Conservation (phyloP, 2,329 filamentous ascomycete species). For the Penicillium sp. region DNA sequence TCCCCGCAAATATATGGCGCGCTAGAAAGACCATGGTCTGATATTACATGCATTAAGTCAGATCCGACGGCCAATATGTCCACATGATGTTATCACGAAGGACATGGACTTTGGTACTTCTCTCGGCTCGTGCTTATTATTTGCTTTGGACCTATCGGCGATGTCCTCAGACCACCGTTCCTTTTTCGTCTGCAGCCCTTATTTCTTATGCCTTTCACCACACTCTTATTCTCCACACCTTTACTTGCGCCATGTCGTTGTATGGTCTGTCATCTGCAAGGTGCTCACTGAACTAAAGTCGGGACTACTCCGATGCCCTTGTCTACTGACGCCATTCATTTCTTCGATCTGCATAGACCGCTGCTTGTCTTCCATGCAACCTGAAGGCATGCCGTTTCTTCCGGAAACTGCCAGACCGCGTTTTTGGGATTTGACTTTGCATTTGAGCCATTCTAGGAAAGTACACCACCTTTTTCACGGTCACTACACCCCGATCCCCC, state of each 20-base stretch:
- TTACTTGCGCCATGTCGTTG: constrained; percentile 20
- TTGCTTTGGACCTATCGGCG: background rate
- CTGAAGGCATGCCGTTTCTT: background rate
- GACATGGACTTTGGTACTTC: constrained; percentile 5
- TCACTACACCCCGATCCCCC: background rate
- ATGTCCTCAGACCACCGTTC: background rate
- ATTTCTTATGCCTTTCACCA: background rate
- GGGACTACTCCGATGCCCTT: background rate
- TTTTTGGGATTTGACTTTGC: constrained; percentile 3
- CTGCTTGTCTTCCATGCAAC: constrained; percentile 22
- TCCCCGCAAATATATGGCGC: constrained; percentile 12
- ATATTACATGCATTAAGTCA: constrained; percentile 1
- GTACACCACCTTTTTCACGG: background rate
- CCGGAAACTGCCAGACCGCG: constrained; percentile 7
- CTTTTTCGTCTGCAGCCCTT: background rate
- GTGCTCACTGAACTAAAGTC: background rate
- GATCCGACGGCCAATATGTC: constrained; percentile 6
- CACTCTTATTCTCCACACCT: constrained; percentile 16
- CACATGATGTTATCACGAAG: constrained; percentile 22
- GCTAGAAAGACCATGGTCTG: background rate
- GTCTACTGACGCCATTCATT: constrained; percentile 4
- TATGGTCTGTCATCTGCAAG: constrained; percentile 19
- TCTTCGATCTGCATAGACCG: constrained; percentile 20
- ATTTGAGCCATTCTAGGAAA: constrained; percentile 1
- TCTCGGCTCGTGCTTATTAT: constrained; percentile 1